Evolutionary conservation across 1,139 yeast species (phyloP).

Genomic region (Zhuliangozyma blackwelliae): DNA sequence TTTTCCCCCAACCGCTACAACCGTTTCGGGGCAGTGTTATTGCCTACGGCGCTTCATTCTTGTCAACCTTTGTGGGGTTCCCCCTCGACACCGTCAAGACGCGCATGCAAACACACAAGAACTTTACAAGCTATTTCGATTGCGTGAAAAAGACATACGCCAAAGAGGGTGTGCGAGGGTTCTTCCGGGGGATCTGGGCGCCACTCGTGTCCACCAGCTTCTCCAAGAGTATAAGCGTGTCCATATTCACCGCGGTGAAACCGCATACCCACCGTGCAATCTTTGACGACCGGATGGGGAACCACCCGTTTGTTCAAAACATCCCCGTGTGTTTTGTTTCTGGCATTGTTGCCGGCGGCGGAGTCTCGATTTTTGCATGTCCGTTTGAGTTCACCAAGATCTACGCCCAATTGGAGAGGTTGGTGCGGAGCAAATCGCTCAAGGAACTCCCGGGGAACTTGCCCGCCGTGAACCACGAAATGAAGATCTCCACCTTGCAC

Average conservation of each 20-base stretch:
- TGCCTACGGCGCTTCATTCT: constrained; percentile 62
- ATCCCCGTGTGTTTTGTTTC: constrained; percentile 65
- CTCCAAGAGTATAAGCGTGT: constrained; percentile 63
- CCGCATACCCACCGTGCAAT: constrained; percentile 40
- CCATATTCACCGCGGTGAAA: constrained; percentile 56
- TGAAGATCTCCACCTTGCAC: constrained; percentile 20
- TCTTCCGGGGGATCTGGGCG: constrained; percentile 73
- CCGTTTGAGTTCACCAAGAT: constrained; percentile 85
- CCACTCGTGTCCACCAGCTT: constrained; percentile 65
- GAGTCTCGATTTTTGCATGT: constrained; percentile 65
- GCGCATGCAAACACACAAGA: constrained; percentile 71
- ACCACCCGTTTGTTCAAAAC: constrained; percentile 46
- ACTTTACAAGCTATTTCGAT: constrained; percentile 52
- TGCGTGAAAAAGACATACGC: constrained; percentile 56
- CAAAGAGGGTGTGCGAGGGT: constrained; percentile 65
- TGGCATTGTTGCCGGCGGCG: constrained; percentile 65
- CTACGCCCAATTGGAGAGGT: constrained; percentile 65
- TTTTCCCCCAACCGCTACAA: constrained; percentile 46
- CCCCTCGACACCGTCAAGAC: constrained; percentile 85
- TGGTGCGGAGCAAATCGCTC: constrained; percentile 31
- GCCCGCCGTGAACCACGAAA: constrained; percentile 11
- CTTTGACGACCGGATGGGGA: constrained; percentile 14
- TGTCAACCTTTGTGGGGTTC: constrained; percentile 70
- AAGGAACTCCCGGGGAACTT: constrained; percentile 12
- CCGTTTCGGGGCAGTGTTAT: constrained; percentile 58